Conservation (phyloP, 2,329 filamentous ascomycete genomes). For the Colletotrichum godetiae region DNA sequence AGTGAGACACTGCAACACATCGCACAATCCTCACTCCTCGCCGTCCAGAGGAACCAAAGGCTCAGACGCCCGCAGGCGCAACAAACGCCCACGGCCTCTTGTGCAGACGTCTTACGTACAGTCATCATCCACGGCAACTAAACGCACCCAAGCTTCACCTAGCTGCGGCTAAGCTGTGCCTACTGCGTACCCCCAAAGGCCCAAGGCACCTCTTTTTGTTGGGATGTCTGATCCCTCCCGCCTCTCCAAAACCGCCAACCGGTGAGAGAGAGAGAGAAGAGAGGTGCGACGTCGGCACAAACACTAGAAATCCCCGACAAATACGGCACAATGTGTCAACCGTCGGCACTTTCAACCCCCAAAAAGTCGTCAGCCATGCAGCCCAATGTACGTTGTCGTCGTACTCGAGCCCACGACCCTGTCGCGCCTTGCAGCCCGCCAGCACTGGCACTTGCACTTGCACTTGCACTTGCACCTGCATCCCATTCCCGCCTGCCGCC, state of each 20-base stretch:
- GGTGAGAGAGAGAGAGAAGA: conserved; percentile 23
- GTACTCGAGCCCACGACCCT: conserved; percentile 22
- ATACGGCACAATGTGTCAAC: conserved; percentile 16
- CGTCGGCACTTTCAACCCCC: conserved; percentile 23
- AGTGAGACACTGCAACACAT: background rate
- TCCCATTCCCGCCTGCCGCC: conserved; percentile 20
- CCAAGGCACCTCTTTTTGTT: conserved; percentile 19
- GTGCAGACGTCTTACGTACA: background rate
- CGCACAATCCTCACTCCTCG: background rate
- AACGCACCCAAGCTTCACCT: background rate
- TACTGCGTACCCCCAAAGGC: background rate
- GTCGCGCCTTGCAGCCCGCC: conserved; percentile 15
- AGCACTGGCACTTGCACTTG: background rate
- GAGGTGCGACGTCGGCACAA: conserved; percentile 19
- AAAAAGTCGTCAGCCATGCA: conserved; percentile 19
- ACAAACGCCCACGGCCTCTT: background rate
- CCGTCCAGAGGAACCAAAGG: background rate
- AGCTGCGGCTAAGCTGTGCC: background rate
- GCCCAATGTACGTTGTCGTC: conserved; percentile 2
- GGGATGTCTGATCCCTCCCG: conserved; percentile 17
- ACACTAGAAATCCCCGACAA: conserved; percentile 4
- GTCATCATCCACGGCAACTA: background rate
- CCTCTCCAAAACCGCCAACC: conserved; percentile 9
- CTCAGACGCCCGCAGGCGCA: background rate
- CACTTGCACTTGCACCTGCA: background rate